Base-by-base conservation (phyloP, 2,329 filamentous ascomycete species). In the Trichoderma sp. region DNA sequence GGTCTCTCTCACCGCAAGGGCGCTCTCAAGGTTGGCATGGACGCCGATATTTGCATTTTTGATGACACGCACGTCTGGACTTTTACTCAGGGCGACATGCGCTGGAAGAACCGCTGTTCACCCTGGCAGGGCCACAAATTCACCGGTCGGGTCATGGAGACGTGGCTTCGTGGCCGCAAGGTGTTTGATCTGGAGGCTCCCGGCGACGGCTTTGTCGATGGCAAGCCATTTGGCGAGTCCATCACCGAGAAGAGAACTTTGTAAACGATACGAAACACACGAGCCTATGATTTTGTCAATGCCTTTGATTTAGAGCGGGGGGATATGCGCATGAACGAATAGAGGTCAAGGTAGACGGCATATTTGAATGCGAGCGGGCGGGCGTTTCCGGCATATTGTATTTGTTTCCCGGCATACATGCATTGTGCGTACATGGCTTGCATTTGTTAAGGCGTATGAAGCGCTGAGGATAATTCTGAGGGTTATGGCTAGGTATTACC, bases 21-120 rank as follows among this genome's bases (percentile, higher is more conserved):
- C 25, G 88, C 90, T 64, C 79, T 97, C 39, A 86, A 84, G 61
- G 89, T 88, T 0, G 94, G 93, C 0, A 90, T 92, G 78, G 94
- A 97, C 79, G 94, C 90, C 3, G 94, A 97, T 77, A 84, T 97
- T 39, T 94, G 92, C 73, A 89, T 98, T 17, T 97, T 98, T 76
- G 94, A 98, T 76, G 93, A 97, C 70, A 81, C 84, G n/a, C 89
- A 88, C 25, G 85, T 86, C 72, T 99, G 94, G 85, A 85, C 89
- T 27, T 89, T 97, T 63, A 81, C 87, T 68, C 84, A 86, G 19
- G 89, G 86, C 70, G 92, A 93, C 59, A 97, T 99, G 93, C 86
- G 95, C 72, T 99, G 97, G 86, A 90, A 93, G 79, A 97, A 97
- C 79, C 92, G 93, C 75, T 94, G 93, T 82, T 93, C 90, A 67